Base-by-base conservation (phyloP, 2,329 filamentous ascomycete species). In the Cercospora beticola region DNA sequence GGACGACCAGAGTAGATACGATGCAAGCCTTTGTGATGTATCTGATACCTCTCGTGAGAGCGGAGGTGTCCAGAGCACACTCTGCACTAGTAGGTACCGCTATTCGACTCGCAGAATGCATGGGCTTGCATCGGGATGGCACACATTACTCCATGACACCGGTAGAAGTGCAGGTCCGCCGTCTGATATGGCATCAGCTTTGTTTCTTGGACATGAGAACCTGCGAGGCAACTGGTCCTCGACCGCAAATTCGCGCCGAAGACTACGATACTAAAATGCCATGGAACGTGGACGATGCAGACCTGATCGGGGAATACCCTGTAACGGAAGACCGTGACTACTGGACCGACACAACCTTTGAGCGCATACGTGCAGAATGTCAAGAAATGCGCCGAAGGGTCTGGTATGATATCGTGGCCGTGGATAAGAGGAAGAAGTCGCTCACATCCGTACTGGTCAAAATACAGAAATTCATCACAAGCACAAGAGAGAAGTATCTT, bases 21-120 rank as follows among this genome's bases (percentile, higher is more conserved):
- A 82, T 94, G 74, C 91, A 93, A 76, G 90, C 89, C 0, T 90
- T 93, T 73, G 87, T 93, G 40, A 90, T 92, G 83, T 93, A 92
- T 72, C 82, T 93, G 86, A 88, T 92, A 66, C 89, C 91, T 0
- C 84, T 93, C 14, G 92, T 91, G 73, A 84, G 91, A 65, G 86
- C 86, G 21, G 90, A 93, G 78, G 84, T 93, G 3, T 93, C 91
- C 7, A 83, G 91, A 70, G 87, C 89, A 4, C 91, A 93, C 78
- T 92, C 90, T 4, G 89, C 90, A 4, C 83, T 93, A 0, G 86
- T 91, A 4, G 90, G 90, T 2, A 88, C 90, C 14, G 90, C 89
- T 4, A 89, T 93, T 52, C 85, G 91, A 16, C 86, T 93, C 77
- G 91, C 90, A 6, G 89, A 93, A 80, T 92, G 90, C 74, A 92